Evolutionary conservation across 2,329 filamentous ascomycete genomes (phyloP), one percentile per base, ranked within the genome.

Genomic region (Sordariomycetes sp.): DNA sequence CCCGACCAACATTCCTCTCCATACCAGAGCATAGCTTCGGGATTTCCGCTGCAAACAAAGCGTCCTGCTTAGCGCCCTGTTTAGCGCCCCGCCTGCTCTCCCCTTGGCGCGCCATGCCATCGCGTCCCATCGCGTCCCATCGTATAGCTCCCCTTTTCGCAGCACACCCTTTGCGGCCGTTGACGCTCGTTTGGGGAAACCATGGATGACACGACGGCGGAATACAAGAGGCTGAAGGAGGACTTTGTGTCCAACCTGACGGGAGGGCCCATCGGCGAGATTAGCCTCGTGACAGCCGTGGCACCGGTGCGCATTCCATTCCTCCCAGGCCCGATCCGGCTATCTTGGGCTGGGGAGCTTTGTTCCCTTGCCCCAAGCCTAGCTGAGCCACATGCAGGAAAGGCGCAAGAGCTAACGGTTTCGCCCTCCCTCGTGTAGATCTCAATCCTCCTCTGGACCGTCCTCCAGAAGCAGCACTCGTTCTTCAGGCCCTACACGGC

Each of bases 231-330:
- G 67, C 80, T 88, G 64, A 99, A 99, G 76, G 92, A 96, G 77
- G 90, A 90, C 68, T 96, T 96, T 71, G 94, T 99, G 67, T 96
- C 93, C 58, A 89, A 91, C 70, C 83, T 96, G 34, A 86, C 87
- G 7, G 94, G 94, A 48, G 90, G 94, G 60, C 81, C 85, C 35
- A 85, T 96, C 61, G 76, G 80, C 64, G 94, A 99, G 70, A 92
- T 99, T 74, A 93, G 92, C 70, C 81, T 83, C 65, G 89, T 97
- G 64, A 90, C 89, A 54, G 81, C 89, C 54, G 87, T 96, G 62
- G 90, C 90, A 68, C 86, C 92, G 68, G 94, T 97, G 81, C 61
- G 67, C 62, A 24, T 50, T 14, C n/a, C 58, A 52, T 50, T 59
- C n/a, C 20, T 54, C 48, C 51, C 35, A 59, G 43, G 50, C 58